Percentiles rank a stretch among this genome's conserved stretches.
These are phyloP conservation scores for Cladosporium oxysporum DNA, from an alignment of 2,329 filamentous ascomycete genomes.

Conservation along the genomic window DNA sequence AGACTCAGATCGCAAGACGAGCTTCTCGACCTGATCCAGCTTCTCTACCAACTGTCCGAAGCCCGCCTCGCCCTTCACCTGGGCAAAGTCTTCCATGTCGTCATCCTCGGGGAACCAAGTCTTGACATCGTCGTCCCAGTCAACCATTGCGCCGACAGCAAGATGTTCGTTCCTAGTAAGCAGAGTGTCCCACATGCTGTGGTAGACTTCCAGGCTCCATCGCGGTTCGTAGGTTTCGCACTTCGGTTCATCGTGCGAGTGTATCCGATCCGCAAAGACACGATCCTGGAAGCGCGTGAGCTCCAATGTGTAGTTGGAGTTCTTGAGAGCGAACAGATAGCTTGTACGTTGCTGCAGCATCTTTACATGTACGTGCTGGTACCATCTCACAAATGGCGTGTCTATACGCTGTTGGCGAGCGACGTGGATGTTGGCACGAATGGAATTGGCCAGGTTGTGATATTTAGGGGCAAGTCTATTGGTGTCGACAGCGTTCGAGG, in stretches of 20 bases:
- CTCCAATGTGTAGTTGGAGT: conserved; percentile 35
- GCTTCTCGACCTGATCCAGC: conserved; percentile 29
- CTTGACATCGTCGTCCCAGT: conserved; percentile 32
- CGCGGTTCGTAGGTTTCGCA: conserved; percentile 29
- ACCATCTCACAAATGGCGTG: conserved; percentile 27
- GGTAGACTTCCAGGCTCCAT: conserved; percentile 35
- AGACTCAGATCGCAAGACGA: conserved; percentile 8
- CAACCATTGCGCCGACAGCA: conserved; percentile 28
- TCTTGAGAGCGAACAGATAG: conserved; percentile 32
- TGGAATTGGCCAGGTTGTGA: conserved; percentile 24
- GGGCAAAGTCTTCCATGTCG: conserved; percentile 14
- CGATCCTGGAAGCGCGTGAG: conserved; percentile 34
- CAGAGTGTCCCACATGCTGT: conserved; percentile 33
- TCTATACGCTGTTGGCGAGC: conserved; percentile 18
- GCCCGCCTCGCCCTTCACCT: conserved; percentile 26
- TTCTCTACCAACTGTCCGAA: conserved; percentile 34
- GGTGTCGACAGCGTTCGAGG: conserved; percentile 25
- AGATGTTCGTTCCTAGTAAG: conserved; percentile 34
- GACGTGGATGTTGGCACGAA: conserved; percentile 24
- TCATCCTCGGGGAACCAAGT: conserved; percentile 36
- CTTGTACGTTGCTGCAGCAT: conserved; percentile 29
- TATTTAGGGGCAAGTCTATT: conserved; percentile 23
- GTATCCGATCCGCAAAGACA: conserved; percentile 11
- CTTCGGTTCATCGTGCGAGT: not conserved
- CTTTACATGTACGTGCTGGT: conserved; percentile 19